A percentile compares a stretch with the other conserved stretches of the same genome.
Evolutionary conservation across 1,284 basidiomycete species (phyloP).

Genomic region (Ustilago loliicola): DNA sequence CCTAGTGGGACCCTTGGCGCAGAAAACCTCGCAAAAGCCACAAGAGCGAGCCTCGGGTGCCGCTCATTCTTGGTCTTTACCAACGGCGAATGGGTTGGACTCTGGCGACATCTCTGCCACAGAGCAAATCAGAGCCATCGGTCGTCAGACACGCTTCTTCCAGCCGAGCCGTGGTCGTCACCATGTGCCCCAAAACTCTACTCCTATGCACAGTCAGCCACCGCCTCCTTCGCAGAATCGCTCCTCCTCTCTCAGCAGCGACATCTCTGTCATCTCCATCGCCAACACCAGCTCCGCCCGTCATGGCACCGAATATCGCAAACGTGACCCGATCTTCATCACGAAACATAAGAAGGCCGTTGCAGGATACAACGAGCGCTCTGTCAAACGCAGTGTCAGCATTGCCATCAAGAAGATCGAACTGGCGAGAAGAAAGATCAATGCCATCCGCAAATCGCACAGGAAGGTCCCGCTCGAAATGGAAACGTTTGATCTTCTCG

Average conservation of each 20-base stretch:
- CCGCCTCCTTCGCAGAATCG: constrained; percentile 3
- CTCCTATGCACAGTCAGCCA: constrained; percentile 8
- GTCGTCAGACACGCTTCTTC: constrained; percentile 29
- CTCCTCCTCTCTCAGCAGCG: constrained; percentile 28
- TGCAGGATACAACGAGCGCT: not conserved
- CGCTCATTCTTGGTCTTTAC: not conserved
- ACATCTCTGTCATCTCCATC: not conserved
- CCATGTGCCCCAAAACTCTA: not conserved
- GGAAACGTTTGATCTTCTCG: constrained; percentile 34
- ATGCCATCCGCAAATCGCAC: not conserved
- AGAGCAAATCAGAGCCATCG: constrained; percentile 27
- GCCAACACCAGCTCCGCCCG: not conserved
- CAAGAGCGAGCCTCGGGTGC: not conserved
- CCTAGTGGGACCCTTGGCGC: constrained; percentile 21
- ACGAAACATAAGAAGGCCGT: constrained; percentile 20
- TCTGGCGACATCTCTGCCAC: constrained; percentile 21
- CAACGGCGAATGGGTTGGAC: not conserved
- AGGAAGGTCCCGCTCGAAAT: constrained; percentile 3
- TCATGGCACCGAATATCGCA: constrained; percentile 13
- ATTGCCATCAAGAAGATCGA: constrained; percentile 18
- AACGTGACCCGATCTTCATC: constrained; percentile 26
- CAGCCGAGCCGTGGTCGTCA: constrained; percentile 23
- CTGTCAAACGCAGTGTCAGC: constrained; percentile 8
- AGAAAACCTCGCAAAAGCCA: not conserved
- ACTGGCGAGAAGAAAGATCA: too few relatives aligned